phyloP scores from a whole-genome alignment of 1,284 basidiomycete genomes.

The Malassezia pachydermatis region DNA sequence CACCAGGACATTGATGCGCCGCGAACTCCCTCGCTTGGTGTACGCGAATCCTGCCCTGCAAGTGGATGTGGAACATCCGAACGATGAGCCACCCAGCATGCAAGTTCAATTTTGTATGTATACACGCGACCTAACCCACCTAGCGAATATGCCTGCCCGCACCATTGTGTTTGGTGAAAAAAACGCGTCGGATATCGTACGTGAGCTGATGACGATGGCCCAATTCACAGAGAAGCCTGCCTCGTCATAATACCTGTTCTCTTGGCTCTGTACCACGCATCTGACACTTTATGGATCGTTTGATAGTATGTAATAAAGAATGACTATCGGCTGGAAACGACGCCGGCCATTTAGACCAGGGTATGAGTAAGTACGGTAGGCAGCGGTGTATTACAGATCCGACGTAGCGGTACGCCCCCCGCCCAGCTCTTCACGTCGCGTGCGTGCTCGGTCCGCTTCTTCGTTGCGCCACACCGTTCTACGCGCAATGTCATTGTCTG shows the following conservation, averaged over 20 bases:
- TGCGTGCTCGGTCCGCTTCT: slow-evolving; percentile 3
- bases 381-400: too few relatives aligned
- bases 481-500: slow-evolving; percentile 6
- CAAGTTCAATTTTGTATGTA: slow-evolving; percentile 4
- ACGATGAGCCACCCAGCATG: background rate
- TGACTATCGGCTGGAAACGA: background rate
- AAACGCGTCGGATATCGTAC: slow-evolving; percentile 5
- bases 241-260: background rate
- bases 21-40: slow-evolving; percentile 12
- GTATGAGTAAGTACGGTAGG: too few relatives aligned
- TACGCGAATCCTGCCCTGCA: slow-evolving; percentile 12
- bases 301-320: background rate
- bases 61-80: slow-evolving; percentile 6
- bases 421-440: slow-evolving; percentile 15
- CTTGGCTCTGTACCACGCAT: background rate
- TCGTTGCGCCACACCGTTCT: slow-evolving; percentile 10
- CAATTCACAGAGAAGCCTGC: background rate
- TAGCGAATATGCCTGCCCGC: slow-evolving; percentile 14
- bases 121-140: background rate
- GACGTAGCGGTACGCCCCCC: slow-evolving; percentile 10
- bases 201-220: slow-evolving; percentile 15
- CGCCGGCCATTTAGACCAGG: background rate
- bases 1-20: slow-evolving; percentile 15
- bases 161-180: slow-evolving; percentile 18
- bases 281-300: background rate